Evolutionary conservation across 2,329 filamentous ascomycete species (phyloP).

Genomic region (Tothia fuscella): DNA sequence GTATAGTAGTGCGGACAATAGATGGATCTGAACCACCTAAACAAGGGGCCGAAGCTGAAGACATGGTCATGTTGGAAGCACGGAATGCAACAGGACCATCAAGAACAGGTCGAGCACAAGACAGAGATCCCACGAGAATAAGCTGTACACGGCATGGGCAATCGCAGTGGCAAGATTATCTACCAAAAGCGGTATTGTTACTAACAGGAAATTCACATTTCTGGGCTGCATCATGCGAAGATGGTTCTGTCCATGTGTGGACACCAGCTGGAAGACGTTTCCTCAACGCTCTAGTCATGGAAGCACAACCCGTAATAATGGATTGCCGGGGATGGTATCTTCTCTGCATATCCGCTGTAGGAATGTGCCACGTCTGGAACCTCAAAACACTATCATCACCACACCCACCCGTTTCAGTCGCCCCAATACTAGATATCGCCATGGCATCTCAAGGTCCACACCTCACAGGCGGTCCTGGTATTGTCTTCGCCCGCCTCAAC

Average conservation of each 20-base stretch:
- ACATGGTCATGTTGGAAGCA: slow-evolving; percentile 70
- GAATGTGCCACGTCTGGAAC: slow-evolving; percentile 90
- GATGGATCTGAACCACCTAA: slow-evolving; percentile 46
- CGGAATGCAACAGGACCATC: slow-evolving; percentile 60
- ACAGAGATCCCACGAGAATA: slow-evolving; percentile 73
- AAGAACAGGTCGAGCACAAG: slow-evolving; percentile 45
- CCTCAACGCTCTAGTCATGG: slow-evolving; percentile 72
- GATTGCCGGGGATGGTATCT: slow-evolving; percentile 86
- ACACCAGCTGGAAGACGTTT: slow-evolving; percentile 80
- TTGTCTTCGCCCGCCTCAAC: slow-evolving; percentile 87
- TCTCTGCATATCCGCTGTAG: slow-evolving; percentile 76
- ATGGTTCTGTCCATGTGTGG: slow-evolving; percentile 83
- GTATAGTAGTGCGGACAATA: slow-evolving; percentile 68
- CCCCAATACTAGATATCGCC: slow-evolving; percentile 78
- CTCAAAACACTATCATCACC: slow-evolving; percentile 70
- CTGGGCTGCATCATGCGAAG: slow-evolving; percentile 88
- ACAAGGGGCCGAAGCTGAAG: slow-evolving; percentile 39
- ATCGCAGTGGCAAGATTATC: slow-evolving; percentile 83
- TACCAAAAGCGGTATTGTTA: slow-evolving; percentile 77
- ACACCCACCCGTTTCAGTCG: slow-evolving; percentile 81
- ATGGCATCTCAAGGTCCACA: slow-evolving; percentile 67
- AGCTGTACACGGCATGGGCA: slow-evolving; percentile 70
- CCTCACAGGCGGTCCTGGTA: slow-evolving; percentile 65
- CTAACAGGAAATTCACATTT: slow-evolving; percentile 83
- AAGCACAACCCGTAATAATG: slow-evolving; percentile 87